phyloP scores from a whole-genome alignment of 768 basidiomycete genomes.

The Trametes sanguinea region DNA sequence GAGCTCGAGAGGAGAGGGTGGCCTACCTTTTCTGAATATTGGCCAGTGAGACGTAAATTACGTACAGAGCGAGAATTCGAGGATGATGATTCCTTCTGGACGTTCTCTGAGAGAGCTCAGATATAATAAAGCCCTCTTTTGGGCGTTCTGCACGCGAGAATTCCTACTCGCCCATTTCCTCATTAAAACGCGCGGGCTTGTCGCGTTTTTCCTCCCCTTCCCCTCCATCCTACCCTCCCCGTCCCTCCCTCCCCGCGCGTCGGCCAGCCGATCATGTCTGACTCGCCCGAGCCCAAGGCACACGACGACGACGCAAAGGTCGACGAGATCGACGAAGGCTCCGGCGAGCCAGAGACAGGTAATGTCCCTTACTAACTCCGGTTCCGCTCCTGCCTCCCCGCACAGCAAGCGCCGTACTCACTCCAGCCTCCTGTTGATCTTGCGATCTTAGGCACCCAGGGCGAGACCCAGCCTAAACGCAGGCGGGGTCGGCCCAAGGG shows the following conservation, averaged over 20 bases:
- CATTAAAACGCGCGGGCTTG: slow-evolving; percentile 80
- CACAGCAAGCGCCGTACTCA: slow-evolving; percentile 27
- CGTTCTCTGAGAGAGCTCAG: slow-evolving; percentile 24
- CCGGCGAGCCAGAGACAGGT: slow-evolving; percentile 37
- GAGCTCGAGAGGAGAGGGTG: slow-evolving; percentile 14
- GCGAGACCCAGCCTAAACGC: slow-evolving; percentile 58
- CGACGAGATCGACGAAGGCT: slow-evolving; percentile 60
- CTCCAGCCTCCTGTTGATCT: slow-evolving; percentile 31
- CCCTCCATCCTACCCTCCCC: slow-evolving; percentile 40
- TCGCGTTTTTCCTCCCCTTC: slow-evolving; percentile 55
- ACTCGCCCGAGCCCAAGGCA: slow-evolving; percentile 59
- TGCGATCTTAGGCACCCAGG: slow-evolving; percentile 20
- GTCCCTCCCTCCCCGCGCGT: slow-evolving; percentile 33
- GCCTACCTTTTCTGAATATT: slow-evolving; percentile 6
- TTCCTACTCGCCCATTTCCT: slow-evolving; percentile 69
- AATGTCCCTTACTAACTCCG: slow-evolving; percentile 28
- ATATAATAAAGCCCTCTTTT: slow-evolving; percentile 56
- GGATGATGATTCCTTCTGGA: slow-evolving; percentile 28
- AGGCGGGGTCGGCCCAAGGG: slow-evolving; percentile 89
- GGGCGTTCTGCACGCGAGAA: slow-evolving; percentile 64
- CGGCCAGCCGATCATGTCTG: slow-evolving; percentile 52
- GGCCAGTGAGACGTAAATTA: slow-evolving; percentile 38
- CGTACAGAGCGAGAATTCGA: slow-evolving; percentile 46
- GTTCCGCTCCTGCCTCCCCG: slow-evolving; percentile 17
- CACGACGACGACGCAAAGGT: slow-evolving; percentile 50